Conservation (phyloP, 1,284 basidiomycete genomes). For the Ceratorhiza oryzae-sativae region DNA sequence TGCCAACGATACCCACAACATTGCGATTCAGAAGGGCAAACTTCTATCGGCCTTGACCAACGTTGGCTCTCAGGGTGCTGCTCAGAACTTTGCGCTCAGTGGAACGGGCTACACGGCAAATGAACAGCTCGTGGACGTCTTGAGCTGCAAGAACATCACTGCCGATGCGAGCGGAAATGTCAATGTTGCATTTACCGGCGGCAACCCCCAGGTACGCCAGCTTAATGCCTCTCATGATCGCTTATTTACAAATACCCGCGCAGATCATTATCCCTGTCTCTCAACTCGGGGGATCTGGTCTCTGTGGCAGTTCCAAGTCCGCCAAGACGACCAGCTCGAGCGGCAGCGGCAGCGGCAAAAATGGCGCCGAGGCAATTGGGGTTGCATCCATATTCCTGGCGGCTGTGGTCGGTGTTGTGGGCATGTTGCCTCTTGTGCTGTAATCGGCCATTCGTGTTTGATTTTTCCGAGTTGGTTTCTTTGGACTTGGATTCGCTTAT, state of each 20-base stretch:
- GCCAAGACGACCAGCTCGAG: constrained; percentile 3
- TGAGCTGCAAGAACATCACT: constrained; percentile 60
- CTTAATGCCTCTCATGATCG: background rate
- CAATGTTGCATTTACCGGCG: constrained; percentile 49
- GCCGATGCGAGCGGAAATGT: constrained; percentile 59
- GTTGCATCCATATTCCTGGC: constrained; percentile 5
- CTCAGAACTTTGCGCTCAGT: constrained; percentile 45
- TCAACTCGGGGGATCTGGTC: constrained; percentile 36
- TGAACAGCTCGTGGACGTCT: constrained; percentile 66
- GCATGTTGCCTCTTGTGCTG: constrained; percentile 8
- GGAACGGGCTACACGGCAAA: constrained; percentile 56
- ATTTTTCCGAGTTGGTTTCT: background rate
- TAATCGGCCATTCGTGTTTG: background rate
- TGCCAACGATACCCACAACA: constrained; percentile 55
- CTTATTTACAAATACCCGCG: background rate
- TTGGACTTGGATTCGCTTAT: background rate
- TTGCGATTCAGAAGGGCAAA: constrained; percentile 69
- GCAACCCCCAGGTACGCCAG: constrained; percentile 56
- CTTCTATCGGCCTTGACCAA: constrained; percentile 73
- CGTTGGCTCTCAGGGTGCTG: constrained; percentile 56
- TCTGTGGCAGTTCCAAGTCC: constrained; percentile 39
- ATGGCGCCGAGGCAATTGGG: constrained; percentile 6
- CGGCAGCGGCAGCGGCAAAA: background rate
- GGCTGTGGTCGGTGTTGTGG: background rate
- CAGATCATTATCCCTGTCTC: constrained; percentile 41